Conservation (phyloP, 805 yeast genomes). For the Ascoidea asiatica region DNA sequence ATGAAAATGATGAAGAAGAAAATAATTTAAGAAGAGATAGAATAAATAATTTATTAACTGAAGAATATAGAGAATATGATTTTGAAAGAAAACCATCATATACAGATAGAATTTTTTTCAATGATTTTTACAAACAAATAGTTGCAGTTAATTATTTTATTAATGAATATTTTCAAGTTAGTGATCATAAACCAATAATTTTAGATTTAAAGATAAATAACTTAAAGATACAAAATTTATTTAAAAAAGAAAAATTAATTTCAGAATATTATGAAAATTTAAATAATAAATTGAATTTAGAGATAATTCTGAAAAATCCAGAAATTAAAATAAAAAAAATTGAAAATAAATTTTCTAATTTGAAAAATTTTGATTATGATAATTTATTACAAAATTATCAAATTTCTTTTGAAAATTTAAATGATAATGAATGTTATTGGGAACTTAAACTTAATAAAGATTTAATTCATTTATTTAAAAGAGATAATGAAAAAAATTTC, state of each 20-base stretch:
- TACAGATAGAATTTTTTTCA: conserved; percentile 40
- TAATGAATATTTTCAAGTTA: conserved; percentile 17
- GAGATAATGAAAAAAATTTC: too few relatives aligned
- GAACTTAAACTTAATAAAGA: conserved; percentile 22
- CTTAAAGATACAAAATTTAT: conserved; percentile 5
- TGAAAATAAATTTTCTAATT: too few relatives aligned
- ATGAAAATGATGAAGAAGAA: not conserved
- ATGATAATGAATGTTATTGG: conserved; percentile 23
- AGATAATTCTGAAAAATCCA: too few relatives aligned
- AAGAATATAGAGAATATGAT: conserved; percentile 16
- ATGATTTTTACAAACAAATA: conserved; percentile 17
- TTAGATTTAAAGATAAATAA: conserved; percentile 18
- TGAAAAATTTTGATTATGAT: too few relatives aligned
- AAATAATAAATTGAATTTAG: too few relatives aligned
- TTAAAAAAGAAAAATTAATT: too few relatives aligned
- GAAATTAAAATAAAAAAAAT: too few relatives aligned
- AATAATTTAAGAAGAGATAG: not conserved
- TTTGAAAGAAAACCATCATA: conserved; percentile 37
- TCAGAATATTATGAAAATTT: not conserved
- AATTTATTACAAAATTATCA: too few relatives aligned
- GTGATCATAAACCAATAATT: conserved; percentile 46
- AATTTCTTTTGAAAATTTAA: too few relatives aligned
- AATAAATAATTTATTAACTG: conserved; percentile 13
- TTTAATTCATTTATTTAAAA: too few relatives aligned
- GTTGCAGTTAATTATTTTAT: conserved; percentile 14